Evolutionary conservation across 2,329 filamentous ascomycete species (phyloP), one percentile per base, ranked within the genome.

Genomic region (Xylaria sp.): DNA sequence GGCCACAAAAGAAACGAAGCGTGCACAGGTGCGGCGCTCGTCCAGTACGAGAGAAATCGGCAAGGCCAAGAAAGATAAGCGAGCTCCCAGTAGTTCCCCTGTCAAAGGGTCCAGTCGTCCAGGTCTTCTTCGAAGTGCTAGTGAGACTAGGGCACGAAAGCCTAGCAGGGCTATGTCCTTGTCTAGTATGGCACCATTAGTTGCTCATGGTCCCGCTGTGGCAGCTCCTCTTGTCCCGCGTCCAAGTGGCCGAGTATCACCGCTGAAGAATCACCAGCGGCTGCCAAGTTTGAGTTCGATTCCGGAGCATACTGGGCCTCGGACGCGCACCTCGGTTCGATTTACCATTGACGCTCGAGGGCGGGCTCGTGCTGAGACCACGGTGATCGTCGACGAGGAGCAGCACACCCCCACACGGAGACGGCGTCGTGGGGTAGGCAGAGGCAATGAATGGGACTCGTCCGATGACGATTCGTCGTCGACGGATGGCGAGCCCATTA

Each of bases 311-410:
- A 69, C 75, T 1, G 73, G 75, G 1, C 73, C 78, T 1, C 74
- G 76, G 54, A 77, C 78, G 44, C 77, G 81, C 47, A 80, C 83
- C 0, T 80, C 84, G 48, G 83, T 87, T 5, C 84, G 81, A 65
- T 85, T 88, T 62, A 84, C 79, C 13, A 86, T 88, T 62, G 84
- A 87, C 66, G 77, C 82, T n/a, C 79, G 80, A 56, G 85, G 85
- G 19, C 78, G 83, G 58, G 83, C 83, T 11, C 77, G 80, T 37
- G 81, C 83, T 7, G 81, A 84, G 63, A 80, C 80, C 0, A 80
- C 79, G 1, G 70, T 78, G 0, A 67, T 79, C 8, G 73, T 75
- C n/a, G 60, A 71, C 16, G 63, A 67, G 46, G 65, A 67, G n/a
- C 66, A 69, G 23, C 60, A 58, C n/a, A 67, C 65, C 2, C 65